Conservation (phyloP, 768 basidiomycete genomes). For the Inosperma sp. region DNA sequence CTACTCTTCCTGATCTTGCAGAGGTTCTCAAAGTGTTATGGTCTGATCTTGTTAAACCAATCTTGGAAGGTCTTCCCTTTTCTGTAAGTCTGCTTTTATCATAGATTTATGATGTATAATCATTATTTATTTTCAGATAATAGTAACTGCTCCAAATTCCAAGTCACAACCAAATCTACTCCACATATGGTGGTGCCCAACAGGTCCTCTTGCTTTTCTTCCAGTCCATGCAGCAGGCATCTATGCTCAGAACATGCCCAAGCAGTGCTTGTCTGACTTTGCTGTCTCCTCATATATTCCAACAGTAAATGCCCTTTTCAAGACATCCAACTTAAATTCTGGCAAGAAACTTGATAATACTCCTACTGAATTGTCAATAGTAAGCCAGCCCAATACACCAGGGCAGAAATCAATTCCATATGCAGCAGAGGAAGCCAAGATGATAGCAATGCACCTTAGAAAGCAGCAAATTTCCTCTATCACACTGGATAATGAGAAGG, state of each 20-base stretch:
- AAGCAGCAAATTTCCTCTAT: conserved; percentile 9
- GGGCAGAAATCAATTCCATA: conserved; percentile 14
- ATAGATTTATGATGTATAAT: neutral
- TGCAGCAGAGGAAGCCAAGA: conserved; percentile 11
- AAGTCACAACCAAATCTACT: conserved; percentile 24
- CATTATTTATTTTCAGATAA: neutral
- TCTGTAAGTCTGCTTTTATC: neutral
- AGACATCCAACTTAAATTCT: neutral
- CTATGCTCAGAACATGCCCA: conserved; percentile 8
- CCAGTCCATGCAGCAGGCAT: conserved; percentile 31
- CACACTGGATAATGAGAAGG: conserved; percentile 16
- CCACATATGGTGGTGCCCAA: too few relatives aligned
- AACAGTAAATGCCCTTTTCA: conserved; percentile 12
- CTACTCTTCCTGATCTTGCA: neutral
- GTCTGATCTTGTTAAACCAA: conserved; percentile 8
- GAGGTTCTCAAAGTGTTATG: conserved; percentile 10
- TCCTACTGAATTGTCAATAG: conserved; percentile 7
- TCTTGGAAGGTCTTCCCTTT: conserved; percentile 7
- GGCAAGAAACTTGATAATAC: neutral
- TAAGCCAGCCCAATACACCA: conserved; percentile 13
- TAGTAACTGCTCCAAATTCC: conserved; percentile 21
- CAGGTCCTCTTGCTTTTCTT: too few relatives aligned
- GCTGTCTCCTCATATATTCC: conserved; percentile 20
- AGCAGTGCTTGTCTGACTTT: conserved; percentile 11
- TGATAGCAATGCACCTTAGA: neutral